Percentiles rank a stretch among this genome's conserved stretches.
These are phyloP conservation scores for Aspergillus ostianus DNA, from an alignment of 495 filamentous ascomycete species.

Conservation along the genomic window DNA sequence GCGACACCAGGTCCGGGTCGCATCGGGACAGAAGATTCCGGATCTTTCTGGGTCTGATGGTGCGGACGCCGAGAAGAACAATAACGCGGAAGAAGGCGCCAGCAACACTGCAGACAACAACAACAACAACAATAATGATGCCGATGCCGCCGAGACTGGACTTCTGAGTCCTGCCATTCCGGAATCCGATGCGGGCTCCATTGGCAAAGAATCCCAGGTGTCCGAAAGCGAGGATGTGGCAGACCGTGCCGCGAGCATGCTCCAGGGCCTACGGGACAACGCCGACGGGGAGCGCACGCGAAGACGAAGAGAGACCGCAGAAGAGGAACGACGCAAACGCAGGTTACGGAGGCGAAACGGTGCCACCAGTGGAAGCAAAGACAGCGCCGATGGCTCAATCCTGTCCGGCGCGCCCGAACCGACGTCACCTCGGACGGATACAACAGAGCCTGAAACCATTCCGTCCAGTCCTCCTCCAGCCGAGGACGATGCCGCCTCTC, in stretches of 20 bases:
- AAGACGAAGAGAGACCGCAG: constrained; percentile 63
- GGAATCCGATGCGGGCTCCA: constrained; percentile 40
- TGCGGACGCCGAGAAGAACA: constrained; percentile 25
- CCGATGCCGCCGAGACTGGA: constrained; percentile 29
- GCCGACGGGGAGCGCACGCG: constrained; percentile 58
- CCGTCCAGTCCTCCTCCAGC: constrained; percentile 29
- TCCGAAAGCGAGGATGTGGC: constrained; percentile 73
- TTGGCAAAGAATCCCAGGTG: constrained; percentile 38
- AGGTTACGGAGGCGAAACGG: constrained; percentile 57
- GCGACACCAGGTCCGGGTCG: constrained; percentile 86
- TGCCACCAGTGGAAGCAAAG: constrained; percentile 45
- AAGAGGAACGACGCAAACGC: constrained; percentile 64
- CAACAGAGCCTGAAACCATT: constrained; percentile 19
- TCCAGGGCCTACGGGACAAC: constrained; percentile 74
- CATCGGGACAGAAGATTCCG: constrained; percentile 80
- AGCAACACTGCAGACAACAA: constrained; percentile 24
- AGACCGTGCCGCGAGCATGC: constrained; percentile 75
- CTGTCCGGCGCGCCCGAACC: constrained; percentile 38
- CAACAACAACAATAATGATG: constrained; percentile 16
- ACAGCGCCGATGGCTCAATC: constrained; percentile 38
- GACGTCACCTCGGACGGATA: constrained; percentile 26
- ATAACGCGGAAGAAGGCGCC: constrained; percentile 24
- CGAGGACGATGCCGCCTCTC: constrained; percentile 20
- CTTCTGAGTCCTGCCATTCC: constrained; percentile 38
- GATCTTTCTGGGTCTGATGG: constrained; percentile 55